These are phyloP conservation scores for Penstemon barbatus DNA, from an alignment of 257 asterid genomes.

Conservation along the genomic window DNA sequence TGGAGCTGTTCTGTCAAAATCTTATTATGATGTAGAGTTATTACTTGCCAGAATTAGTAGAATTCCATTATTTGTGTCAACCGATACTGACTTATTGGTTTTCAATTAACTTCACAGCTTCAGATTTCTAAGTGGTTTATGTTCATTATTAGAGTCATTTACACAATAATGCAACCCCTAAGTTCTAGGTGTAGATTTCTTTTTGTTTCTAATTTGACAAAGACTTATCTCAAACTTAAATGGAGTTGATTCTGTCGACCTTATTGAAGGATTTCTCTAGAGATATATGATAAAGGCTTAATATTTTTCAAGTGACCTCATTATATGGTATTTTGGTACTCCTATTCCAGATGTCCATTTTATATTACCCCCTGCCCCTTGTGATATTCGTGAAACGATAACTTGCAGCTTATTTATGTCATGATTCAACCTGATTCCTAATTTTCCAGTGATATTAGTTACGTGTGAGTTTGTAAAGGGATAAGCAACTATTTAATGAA, in stretches of 20 bases:
- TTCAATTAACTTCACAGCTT: too few species aligned
- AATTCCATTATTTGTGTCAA: background rate
- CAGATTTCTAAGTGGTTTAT: background rate
- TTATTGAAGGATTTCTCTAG: background rate
- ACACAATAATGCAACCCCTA: background rate
- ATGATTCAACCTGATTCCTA: background rate
- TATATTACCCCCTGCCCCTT: background rate
- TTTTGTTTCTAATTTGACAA: background rate
- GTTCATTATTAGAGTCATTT: background rate
- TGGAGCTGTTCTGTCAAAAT: conserved; percentile 15
- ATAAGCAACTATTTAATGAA: background rate
- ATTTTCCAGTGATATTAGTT: background rate
- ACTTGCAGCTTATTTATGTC: background rate
- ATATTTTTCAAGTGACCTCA: background rate
- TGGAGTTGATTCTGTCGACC: background rate
- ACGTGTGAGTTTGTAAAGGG: background rate
- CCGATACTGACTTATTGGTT: too few species aligned
- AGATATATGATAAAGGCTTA: background rate
- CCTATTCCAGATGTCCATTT: background rate
- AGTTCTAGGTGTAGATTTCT: too few species aligned
- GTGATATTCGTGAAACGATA: conserved; percentile 1
- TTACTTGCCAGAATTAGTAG: background rate
- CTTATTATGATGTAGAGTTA: conserved; percentile 12
- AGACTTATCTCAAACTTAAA: background rate
- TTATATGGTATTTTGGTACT: background rate